Evolutionary conservation across 2,329 filamentous ascomycete species (phyloP).

Genomic region (Cladobotryum mycophilum): DNA sequence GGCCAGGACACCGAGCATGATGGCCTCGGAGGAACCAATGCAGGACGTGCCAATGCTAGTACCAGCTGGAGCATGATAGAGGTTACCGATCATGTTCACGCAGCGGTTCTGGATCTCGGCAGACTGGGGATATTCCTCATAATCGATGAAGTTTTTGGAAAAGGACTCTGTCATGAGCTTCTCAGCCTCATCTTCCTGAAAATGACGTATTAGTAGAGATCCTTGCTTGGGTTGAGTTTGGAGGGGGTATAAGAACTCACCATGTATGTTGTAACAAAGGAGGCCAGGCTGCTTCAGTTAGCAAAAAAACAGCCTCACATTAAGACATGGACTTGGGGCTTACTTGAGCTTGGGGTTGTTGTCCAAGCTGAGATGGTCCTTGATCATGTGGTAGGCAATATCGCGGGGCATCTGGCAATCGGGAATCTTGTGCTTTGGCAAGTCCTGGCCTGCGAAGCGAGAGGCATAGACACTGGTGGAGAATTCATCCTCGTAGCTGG

Average conservation of each 20-base stretch:
- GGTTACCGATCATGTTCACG: constrained; percentile 80
- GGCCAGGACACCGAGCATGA: constrained; percentile 75
- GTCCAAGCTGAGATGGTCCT: constrained; percentile 86
- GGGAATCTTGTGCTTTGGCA: constrained; percentile 81
- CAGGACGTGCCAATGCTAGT: constrained; percentile 80
- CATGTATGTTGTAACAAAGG: constrained; percentile 96
- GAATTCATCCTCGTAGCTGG: constrained; percentile 51
- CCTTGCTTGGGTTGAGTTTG: neutral
- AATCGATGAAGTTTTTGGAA: constrained; percentile 92
- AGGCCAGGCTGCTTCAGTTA: constrained; percentile 60
- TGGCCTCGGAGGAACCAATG: constrained; percentile 83
- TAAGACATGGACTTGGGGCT: constrained; percentile 15
- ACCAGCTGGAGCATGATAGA: constrained; percentile 73
- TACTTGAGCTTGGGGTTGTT: constrained; percentile 84
- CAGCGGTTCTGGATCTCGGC: constrained; percentile 89
- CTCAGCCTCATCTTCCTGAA: constrained; percentile 87
- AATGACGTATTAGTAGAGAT: neutral
- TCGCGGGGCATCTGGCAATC: constrained; percentile 85
- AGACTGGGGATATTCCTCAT: constrained; percentile 75
- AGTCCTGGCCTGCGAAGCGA: constrained; percentile 70
- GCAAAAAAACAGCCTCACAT: neutral
- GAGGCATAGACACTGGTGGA: constrained; percentile 84
- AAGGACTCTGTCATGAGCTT: constrained; percentile 92
- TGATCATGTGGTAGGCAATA: constrained; percentile 94
- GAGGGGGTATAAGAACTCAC: constrained; percentile 36